Base-by-base conservation (phyloP, 2,329 filamentous ascomycete species). In the Penicillium expansum region DNA sequence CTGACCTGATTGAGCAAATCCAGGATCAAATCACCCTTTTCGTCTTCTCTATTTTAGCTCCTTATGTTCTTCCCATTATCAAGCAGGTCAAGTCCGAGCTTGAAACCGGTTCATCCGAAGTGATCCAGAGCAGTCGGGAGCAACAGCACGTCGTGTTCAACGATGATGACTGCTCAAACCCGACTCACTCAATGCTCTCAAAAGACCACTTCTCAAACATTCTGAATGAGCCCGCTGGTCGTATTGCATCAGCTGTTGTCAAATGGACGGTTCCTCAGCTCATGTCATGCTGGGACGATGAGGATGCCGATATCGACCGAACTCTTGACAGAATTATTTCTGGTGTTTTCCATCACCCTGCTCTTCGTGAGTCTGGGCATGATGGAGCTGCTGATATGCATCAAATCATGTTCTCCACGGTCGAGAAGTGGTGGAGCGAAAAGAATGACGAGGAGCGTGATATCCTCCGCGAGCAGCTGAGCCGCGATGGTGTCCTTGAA, bases 161-260 rank as follows among this genome's bases (percentile, higher is more conserved):
- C 43, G 87, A 97, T 63, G 88, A 95, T 69, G 61, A 83, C 50
- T 89, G 79, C 61, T 86, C 85, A 20, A 88, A 97, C 69, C 93
- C 92, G 0, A 97, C 92, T 1, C 92, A 97, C 78, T 95, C 91
- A 20, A 96, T 96, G 92, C 80, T 97, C 51, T 92, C 91, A 57
- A 97, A 97, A 78, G 92, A 97, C 68, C 92, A 97, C 76, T 97
- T 97, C 74, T 90, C 88, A 62, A 95, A 95, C 69, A 80, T 92
- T 32, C 82, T 97, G 58, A 97, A 97, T 71, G 92, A 96, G 71
- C 84, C 92, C 42, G 92, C 91, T 44, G 92, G 92, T 55, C 88
- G 88, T 67, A 85, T 92, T 58, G 91, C 92, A 27, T 89, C 88
- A 61, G 84, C 87, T 67, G 86, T 92, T 47, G 79, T 97, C 42